These are phyloP conservation scores for Thielaviopsis musarum DNA, from an alignment of 2,329 filamentous ascomycete species.

Conservation along the genomic window DNA sequence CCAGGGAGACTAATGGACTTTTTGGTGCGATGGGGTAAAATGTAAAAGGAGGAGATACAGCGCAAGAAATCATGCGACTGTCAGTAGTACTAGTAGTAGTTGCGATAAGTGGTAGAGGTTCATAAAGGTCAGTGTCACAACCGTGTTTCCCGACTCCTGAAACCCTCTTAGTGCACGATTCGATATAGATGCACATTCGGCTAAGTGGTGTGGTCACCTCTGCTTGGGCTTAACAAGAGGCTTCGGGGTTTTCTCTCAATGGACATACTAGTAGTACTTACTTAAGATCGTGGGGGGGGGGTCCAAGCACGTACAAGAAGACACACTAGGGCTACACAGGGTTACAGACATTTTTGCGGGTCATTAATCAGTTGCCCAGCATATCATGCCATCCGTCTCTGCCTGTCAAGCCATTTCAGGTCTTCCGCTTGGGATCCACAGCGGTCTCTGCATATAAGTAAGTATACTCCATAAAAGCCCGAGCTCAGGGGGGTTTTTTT, in stretches of 20 bases:
- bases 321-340: neutral
- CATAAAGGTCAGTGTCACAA: neutral
- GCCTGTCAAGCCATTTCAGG: no score
- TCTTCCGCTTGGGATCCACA: no score
- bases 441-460: neutral
- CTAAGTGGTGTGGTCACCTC: no score
- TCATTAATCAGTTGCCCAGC: no score
- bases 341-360: no score
- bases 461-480: neutral
- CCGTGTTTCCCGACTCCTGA: neutral
- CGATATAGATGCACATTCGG: neutral
- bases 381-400: no score
- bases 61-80: neutral
- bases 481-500: neutral
- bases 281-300: no score
- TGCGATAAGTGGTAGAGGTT: no score
- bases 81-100: neutral
- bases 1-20: neutral
- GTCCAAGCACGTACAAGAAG: neutral
- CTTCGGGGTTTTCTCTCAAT: no score
- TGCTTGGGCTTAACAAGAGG: no score
- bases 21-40: neutral
- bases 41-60: neutral
- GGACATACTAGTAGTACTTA: no score
- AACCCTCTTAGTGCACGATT: neutral